Base-by-base conservation (phyloP, 1,139 yeast species). In the Candida anutae region DNA sequence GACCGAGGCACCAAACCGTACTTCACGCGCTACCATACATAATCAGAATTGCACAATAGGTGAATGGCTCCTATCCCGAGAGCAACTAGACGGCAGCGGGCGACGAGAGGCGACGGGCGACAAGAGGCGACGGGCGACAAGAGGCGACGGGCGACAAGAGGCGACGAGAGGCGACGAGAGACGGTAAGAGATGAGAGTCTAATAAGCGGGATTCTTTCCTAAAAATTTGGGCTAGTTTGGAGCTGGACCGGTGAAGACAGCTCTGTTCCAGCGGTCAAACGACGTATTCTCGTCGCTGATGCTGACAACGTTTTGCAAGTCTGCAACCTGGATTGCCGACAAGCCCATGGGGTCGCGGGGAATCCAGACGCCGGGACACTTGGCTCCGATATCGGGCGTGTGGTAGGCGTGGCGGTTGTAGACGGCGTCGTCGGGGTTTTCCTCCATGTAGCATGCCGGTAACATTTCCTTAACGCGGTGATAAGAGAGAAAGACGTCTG, bases 331-430 rank as follows among this genome's bases (percentile, higher is more conserved):
- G 13, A 47, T 50, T 2, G 67, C 55, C 3, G 94, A 78, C 47
- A 84, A 69, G 1, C 97, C 97, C 67, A 74, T 71, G 5, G 82
- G 76, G 54, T 90, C 98, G 34, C 65, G 64, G 5, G 96, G 94
- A 40, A 90, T 72, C 98, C 98, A 90, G 13, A 90, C 60, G 15
- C 67, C 62, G 4, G 95, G 94, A 41, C 77, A 69, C 22, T 62
- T 55, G 1, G 77, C 78, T 13, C 71, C 58, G 6, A 78, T 74
- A 3, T 83, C 79, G 2, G 97, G 96, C 41, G 72, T 69, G 42
- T 74, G 71, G 55, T 77, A 90, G 4, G 69, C 66, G 29, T 62
- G 62, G 32, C 51, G 59, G 33, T 58, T 42, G 23, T 61, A 68
- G 2, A 17, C 40, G 3, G 29, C 42, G 8, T 45, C 47, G 20